A percentile compares a stretch with the other conserved stretches of the same genome.
Evolutionary conservation across 805 yeast species (phyloP).

Genomic region (Babjeviella inositovora): DNA sequence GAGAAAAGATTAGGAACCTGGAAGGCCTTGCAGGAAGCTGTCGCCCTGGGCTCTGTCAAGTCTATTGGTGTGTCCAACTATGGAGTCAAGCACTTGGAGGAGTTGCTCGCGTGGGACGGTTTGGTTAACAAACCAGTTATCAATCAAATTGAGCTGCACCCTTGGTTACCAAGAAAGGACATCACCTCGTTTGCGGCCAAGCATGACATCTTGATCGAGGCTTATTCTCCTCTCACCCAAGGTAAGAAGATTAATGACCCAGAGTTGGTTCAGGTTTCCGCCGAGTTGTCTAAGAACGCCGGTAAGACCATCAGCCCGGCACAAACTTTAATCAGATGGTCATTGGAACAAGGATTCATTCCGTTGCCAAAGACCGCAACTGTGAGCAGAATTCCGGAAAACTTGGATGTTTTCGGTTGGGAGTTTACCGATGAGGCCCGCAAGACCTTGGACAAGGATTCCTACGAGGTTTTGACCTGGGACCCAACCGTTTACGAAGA

Average conservation of each 20-base stretch:
- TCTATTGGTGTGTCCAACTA: slow-evolving; percentile 73
- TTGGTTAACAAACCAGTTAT: slow-evolving; percentile 47
- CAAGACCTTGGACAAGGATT: slow-evolving; percentile 15
- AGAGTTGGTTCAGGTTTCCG: slow-evolving; percentile 12
- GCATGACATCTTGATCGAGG: slow-evolving; percentile 35
- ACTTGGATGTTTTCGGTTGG: slow-evolving; percentile 22
- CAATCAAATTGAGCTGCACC: slow-evolving; percentile 74
- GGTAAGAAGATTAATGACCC: slow-evolving; percentile 29
- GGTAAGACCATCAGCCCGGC: slow-evolving; percentile 10
- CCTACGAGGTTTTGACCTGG: slow-evolving; percentile 18
- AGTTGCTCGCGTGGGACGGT: slow-evolving; percentile 40
- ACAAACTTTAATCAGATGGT: slow-evolving; percentile 20
- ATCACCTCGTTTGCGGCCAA: slow-evolving; percentile 23
- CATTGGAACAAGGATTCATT: slow-evolving; percentile 18
- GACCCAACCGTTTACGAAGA: slow-evolving; percentile 18
- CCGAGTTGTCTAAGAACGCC: slow-evolving; percentile 12
- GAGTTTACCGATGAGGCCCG: slow-evolving; percentile 20
- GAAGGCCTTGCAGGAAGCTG: slow-evolving; percentile 63
- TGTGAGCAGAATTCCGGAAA: slow-evolving; percentile 17
- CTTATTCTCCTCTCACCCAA: slow-evolving; percentile 51
- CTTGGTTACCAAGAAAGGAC: slow-evolving; percentile 60
- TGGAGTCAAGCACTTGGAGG: slow-evolving; percentile 41
- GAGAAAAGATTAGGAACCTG: slow-evolving; percentile 45
- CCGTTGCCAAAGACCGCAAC: slow-evolving; percentile 15
- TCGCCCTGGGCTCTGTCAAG: slow-evolving; percentile 36